Base-by-base conservation (phyloP, 805 yeast genomes). In the Cyberlindnera nakhonratchasimensis region DNA sequence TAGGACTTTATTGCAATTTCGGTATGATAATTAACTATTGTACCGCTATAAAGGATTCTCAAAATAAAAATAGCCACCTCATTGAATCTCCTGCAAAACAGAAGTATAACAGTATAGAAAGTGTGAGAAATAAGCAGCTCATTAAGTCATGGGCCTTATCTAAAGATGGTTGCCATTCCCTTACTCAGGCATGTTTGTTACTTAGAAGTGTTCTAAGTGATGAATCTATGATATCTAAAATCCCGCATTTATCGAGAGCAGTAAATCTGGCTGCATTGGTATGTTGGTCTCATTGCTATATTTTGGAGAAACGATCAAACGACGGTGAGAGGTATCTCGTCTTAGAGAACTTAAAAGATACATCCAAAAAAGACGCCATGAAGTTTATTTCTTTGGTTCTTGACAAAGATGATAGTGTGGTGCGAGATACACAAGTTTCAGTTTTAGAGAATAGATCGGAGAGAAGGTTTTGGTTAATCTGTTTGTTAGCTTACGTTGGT, bases 1-100 rank as follows among this genome's bases (percentile, higher is more conserved):
- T 63, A n/a, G 52, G 54, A 19, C 46, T 63, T 13, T 55, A 62
- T 43, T 53, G 60, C 16, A 57, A 63, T 40, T 47, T 53, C 16
- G 44, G 46, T 14, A 26, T 50, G 7, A 33, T 62, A 12, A 37
- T 38, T 4, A 44, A 45, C 30, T 53, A 43, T 19, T 47, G 44
- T 30, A 33, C 36, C 20, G 36, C 40, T 17, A 21, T 42, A 10
- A 29, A 39, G 14, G 36, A 29, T 21, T 12, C 40, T n/a, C 26
- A 39, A 6, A 18, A 32, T 13, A 9, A 29, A 17, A 6, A 18
- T 21, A 23, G 30, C 4, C 26, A 22, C 11, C 17, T 38, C 2
- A 35, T 22, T 10, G 47, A 43, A 8, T 37, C 45, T 10, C 46
- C 45, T 42, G 33, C 47, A 34, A 34, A 43, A 23, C 40, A 50